Evolutionary conservation across 2,329 filamentous ascomycete genomes (phyloP).

Genomic region (Alternaria brassicicola): DNA sequence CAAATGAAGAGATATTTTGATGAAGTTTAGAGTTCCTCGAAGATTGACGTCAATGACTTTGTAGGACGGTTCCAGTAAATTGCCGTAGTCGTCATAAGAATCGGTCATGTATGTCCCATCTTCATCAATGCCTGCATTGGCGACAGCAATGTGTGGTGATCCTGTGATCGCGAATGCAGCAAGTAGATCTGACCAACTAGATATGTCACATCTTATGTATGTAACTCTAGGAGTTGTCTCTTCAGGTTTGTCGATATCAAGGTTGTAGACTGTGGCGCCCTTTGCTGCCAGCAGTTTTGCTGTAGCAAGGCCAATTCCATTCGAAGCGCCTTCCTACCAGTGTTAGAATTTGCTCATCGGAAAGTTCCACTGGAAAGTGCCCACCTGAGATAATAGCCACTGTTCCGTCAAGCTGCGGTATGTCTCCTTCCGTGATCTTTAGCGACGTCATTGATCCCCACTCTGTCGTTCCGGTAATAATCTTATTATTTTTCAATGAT

Average conservation of each 20-base stretch:
- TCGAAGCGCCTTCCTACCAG: background rate
- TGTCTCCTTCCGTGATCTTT: background rate
- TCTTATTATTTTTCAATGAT: background rate
- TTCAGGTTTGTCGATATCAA: background rate
- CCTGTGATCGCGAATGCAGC: background rate
- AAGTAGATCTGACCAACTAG: background rate
- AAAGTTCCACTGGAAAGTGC: too few species aligned
- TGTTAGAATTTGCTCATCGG: background rate
- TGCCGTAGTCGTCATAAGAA: constrained; percentile 32
- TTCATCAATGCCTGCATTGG: constrained; percentile 46
- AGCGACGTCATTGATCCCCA: background rate
- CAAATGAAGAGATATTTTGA: constrained; percentile 42
- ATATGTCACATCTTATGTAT: background rate
- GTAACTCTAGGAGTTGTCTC: background rate
- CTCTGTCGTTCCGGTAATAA: background rate
- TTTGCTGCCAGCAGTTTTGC: background rate
- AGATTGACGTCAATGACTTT: constrained; percentile 47
- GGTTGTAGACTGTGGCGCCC: background rate
- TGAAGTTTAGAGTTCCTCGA: constrained; percentile 38
- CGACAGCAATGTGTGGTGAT: constrained; percentile 36
- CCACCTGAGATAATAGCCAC: background rate
- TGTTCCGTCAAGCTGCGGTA: background rate
- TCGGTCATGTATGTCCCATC: constrained; percentile 41
- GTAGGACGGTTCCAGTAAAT: constrained; percentile 37
- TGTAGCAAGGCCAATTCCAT: background rate